These are phyloP conservation scores for Candida sanyaensis DNA, from an alignment of 1,139 yeast genomes.

Conservation along the genomic window DNA sequence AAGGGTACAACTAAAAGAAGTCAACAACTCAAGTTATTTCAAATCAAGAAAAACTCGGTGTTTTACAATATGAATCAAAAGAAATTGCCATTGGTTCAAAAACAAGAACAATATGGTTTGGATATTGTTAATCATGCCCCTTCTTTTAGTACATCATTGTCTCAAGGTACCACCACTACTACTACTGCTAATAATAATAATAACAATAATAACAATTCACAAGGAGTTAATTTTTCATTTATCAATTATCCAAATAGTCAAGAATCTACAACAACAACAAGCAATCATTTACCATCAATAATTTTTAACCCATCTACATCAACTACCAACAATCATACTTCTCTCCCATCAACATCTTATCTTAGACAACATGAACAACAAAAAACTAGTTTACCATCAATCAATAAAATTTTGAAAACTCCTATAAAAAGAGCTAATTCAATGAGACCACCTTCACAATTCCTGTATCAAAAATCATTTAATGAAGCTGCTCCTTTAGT, in stretches of 20 bases:
- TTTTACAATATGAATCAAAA: slow-evolving; percentile 20
- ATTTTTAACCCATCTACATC: slow-evolving; percentile 9
- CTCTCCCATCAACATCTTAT: slow-evolving; percentile 7
- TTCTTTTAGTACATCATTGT: slow-evolving; percentile 3
- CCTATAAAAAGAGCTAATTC: slow-evolving; percentile 41
- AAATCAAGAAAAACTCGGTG: slow-evolving; percentile 33
- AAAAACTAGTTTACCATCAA: slow-evolving; percentile 33
- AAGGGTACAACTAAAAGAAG: slow-evolving; percentile 15
- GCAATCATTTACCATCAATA: slow-evolving; percentile 13
- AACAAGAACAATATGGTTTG: slow-evolving; percentile 7
- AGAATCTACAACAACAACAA: neutral
- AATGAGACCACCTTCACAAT: slow-evolving; percentile 20
- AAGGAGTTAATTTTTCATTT: slow-evolving; percentile 3
- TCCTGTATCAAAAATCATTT: slow-evolving; percentile 15
- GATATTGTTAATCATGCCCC: slow-evolving; percentile 7
- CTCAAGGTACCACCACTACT: neutral
- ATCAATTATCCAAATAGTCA: slow-evolving; percentile 3
- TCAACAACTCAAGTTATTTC: slow-evolving; percentile 31
- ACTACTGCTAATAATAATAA: too few relatives aligned
- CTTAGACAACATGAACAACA: slow-evolving; percentile 3
- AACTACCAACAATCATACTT: neutral
- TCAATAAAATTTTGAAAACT: slow-evolving; percentile 47
- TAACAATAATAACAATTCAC: neutral
- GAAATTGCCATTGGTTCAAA: slow-evolving; percentile 15
- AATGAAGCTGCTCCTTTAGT: slow-evolving; percentile 13